Conservation (phyloP, 1,284 basidiomycete genomes). For the Filobasidium uniguttulatum region DNA sequence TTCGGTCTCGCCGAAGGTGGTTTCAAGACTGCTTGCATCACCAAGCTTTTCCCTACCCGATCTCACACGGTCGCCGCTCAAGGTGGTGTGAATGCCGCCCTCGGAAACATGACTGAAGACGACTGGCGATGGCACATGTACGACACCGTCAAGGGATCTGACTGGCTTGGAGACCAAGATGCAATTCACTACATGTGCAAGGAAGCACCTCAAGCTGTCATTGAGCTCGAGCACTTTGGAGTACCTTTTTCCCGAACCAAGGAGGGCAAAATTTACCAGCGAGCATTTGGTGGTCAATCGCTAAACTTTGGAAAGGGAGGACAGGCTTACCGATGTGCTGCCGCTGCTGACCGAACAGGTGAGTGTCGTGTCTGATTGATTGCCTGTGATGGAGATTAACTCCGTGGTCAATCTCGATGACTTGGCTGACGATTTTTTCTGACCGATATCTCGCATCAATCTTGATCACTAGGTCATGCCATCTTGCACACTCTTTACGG, state of each 20-base stretch:
- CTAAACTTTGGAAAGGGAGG: conserved; percentile 96
- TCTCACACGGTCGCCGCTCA: conserved; percentile 98
- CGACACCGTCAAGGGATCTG: conserved; percentile 98
- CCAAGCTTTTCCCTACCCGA: conserved; percentile 98
- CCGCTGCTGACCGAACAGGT: conserved; percentile 87
- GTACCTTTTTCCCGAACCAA: conserved; percentile 97
- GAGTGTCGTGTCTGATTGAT: not conserved
- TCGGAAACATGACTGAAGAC: conserved; percentile 98
- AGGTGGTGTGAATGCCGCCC: conserved; percentile 97
- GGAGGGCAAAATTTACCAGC: conserved; percentile 99
- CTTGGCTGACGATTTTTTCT: not conserved
- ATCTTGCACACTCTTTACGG: conserved; percentile 97
- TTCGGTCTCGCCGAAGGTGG: conserved; percentile 98
- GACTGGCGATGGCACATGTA: conserved; percentile 99
- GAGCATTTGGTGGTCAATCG: conserved; percentile 98
- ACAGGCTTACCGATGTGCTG: conserved; percentile 97
- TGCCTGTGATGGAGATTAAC: too few relatives aligned
- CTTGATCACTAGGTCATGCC: conserved; percentile 57
- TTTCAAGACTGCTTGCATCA: conserved; percentile 96
- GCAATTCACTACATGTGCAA: conserved; percentile 99
- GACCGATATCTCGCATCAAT: not conserved
- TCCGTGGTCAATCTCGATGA: too few relatives aligned
- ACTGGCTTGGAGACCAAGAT: conserved; percentile 99
- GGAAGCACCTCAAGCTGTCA: conserved; percentile 84
- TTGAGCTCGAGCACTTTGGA: conserved; percentile 98